Base-by-base conservation (phyloP, 305 asterid species). In the Rubia tinctorum region DNA sequence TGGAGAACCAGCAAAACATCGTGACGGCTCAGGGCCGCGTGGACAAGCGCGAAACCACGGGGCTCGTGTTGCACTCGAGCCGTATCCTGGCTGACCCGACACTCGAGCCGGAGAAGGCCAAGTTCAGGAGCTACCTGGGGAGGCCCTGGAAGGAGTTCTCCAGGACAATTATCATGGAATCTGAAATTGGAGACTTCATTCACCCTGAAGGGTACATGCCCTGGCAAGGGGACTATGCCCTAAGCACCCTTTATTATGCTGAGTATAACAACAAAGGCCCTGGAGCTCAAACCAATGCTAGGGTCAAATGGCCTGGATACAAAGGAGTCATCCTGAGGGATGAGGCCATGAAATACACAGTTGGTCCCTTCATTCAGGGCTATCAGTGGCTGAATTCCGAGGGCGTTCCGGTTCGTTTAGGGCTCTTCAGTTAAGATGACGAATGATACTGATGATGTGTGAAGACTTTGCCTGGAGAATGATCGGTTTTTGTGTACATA, bases 81-180 rank as follows among this genome's bases (percentile, higher is more conserved):
- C 77, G 72, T 0, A 86, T 91, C 15, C 44, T 90, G 2, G 90
- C 92, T 0, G 96, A 86, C 59, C 77, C 78, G 6, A 42, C 34
- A 20, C 84, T 94, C 0, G 84, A 80, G 63, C 80, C 90, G 0
- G 96, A 73, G 76, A 91, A 91, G 81, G 79, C 71, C 0, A 81
- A 71, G 66, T 39, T 91, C 80, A 85, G 69, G 88, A 91, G 91
- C 67, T 94, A 87, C 53, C 84, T 94, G 0, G 99, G 99, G 44
- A 79, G 97, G 75, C 97, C 98, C 0, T 80, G 86, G 92, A 89
- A 88, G 77, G 88, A 86, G 25, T 92, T 81, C 67, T 84, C 97
- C 0, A 84, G 91, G 75, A 86, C 95, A 0, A 17, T 94, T 1
- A 70, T 94, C 1, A 91, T 94, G 97, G 96, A 91, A 65, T 71